Evolutionary conservation across 202 grass and related monocot genomes (phyloP), one percentile per base, ranked within the genome.

Genomic region (Saccharum hybrid): DNA sequence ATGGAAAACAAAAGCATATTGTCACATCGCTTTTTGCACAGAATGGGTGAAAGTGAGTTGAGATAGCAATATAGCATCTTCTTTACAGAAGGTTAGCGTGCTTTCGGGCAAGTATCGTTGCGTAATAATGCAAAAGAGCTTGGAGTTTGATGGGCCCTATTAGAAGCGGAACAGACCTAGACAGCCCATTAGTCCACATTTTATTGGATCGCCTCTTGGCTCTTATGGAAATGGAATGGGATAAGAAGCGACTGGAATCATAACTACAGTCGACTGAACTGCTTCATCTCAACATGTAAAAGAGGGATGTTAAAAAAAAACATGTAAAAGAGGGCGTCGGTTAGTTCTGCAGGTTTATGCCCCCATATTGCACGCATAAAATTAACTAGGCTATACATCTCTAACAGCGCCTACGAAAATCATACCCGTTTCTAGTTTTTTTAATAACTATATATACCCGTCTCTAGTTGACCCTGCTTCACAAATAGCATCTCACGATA

Each of bases 51-150:
- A 75, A 43, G 52, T 23, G 87, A 39, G 23, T 23, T 40, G 45
- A 46, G 71, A 85, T 61, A 78, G 72, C 45, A 84, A 80, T 37
- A 68, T 22, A 59, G 39, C 61, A 46, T 83, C 81, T 83, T 84
- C 75, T 36, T 36, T 36, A 49, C 33, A 64, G 13, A 42, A 87
- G 63, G 76, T 7, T 74, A 16, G 39, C 38, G 21, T 54, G 23
- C 46, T 67, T 88, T 74, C 37, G 37, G n/a, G 63, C 36, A 51
- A 49, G 56, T 13, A 73, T 77, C 54, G 19, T 18, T 22, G 2
- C 41, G 19, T 57, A 65, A 34, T 37, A 13, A 72, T 9, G 49
- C 68, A 26, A 2, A 52, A 15, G 51, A 63, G n/a, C 46, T n/a
- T 19, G 67, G 31, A 82, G 59, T 63, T 38, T 45, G 22, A 39